Percentiles rank a stretch among this genome's conserved stretches.
Evolutionary conservation across 805 yeast genomes (phyloP).

Genomic region (Lachancea fermentati): DNA sequence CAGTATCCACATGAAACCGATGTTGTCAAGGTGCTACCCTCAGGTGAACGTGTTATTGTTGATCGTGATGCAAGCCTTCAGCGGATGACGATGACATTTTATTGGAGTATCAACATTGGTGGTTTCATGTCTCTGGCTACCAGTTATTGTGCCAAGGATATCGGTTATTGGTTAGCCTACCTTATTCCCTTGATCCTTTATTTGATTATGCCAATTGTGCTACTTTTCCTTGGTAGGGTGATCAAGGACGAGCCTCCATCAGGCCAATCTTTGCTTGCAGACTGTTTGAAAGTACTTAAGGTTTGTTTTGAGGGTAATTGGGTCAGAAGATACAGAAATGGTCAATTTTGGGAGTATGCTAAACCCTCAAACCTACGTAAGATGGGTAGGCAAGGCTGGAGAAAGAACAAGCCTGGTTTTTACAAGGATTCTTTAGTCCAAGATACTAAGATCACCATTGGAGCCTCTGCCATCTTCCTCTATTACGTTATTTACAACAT

Average conservation of each 20-base stretch:
- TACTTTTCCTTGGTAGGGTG: constrained; percentile 31
- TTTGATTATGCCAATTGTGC: constrained; percentile 45
- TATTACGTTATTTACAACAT: constrained; percentile 37
- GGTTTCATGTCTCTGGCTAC: constrained; percentile 72
- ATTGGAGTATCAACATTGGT: constrained; percentile 72
- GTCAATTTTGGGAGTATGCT: constrained; percentile 43
- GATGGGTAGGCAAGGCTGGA: constrained; percentile 10
- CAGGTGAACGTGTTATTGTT: constrained; percentile 62
- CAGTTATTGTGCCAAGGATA: constrained; percentile 58
- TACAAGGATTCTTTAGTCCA: constrained; percentile 40
- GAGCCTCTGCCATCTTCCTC: constrained; percentile 42
- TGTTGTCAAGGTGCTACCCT: constrained; percentile 48
- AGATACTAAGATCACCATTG: constrained; percentile 40
- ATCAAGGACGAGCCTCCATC: constrained; percentile 26
- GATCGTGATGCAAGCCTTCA: constrained; percentile 70
- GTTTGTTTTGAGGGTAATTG: constrained; percentile 41
- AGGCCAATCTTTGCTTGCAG: constrained; percentile 39
- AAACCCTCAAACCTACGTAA: constrained; percentile 10
- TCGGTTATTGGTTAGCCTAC: constrained; percentile 73
- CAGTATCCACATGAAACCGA: constrained; percentile 60
- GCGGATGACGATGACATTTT: constrained; percentile 70
- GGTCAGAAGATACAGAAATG: constrained; percentile 36
- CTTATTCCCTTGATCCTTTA: constrained; percentile 61
- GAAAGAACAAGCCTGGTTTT: constrained; percentile 23
- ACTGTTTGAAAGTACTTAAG: constrained; percentile 37